phyloP scores from a whole-genome alignment of 805 yeast species.

The Saccharomyces mikatae region DNA sequence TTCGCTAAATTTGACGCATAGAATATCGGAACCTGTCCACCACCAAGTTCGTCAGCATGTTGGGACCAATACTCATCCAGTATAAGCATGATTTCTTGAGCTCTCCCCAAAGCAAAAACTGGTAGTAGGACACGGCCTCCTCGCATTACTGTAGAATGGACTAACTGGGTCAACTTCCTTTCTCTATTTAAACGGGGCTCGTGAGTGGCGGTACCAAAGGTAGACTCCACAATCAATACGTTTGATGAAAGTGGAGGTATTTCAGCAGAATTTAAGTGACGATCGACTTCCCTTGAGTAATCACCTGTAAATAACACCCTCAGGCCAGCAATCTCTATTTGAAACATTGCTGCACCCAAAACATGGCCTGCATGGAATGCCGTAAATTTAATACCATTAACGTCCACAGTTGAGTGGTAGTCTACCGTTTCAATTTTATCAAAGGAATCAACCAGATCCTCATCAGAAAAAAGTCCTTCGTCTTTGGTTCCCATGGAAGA shows the following conservation, averaged over 20 bases:
- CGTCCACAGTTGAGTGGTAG: conserved; percentile 90
- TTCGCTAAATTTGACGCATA: conserved; percentile 91
- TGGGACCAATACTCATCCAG: conserved; percentile 91
- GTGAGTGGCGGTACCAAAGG: conserved; percentile 96
- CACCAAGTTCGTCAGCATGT: conserved; percentile 66
- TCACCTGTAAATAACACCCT: conserved; percentile 91
- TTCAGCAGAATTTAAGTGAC: conserved; percentile 93
- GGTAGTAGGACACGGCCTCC: conserved; percentile 93
- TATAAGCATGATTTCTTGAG: conserved; percentile 85
- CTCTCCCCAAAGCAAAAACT: conserved; percentile 92
- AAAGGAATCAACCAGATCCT: conserved; percentile 78
- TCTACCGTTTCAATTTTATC: conserved; percentile 90
- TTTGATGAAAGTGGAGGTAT: conserved; percentile 85
- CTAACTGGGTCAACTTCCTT: conserved; percentile 64
- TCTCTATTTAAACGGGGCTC: conserved; percentile 87
- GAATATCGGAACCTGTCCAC: conserved; percentile 60
- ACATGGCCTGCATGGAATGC: conserved; percentile 99
- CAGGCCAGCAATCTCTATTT: conserved; percentile 88
- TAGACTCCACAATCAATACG: conserved; percentile 84
- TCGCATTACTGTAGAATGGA: conserved; percentile 72
- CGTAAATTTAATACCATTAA: conserved; percentile 89
- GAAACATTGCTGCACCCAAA: conserved; percentile 95
- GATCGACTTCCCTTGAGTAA: conserved; percentile 89
- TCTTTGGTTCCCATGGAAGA: conserved; percentile 29
- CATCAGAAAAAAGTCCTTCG: conserved; percentile 74